Base-by-base conservation (phyloP, 2,329 filamentous ascomycete genomes). In the Paraphaeosphaeria minitans region DNA sequence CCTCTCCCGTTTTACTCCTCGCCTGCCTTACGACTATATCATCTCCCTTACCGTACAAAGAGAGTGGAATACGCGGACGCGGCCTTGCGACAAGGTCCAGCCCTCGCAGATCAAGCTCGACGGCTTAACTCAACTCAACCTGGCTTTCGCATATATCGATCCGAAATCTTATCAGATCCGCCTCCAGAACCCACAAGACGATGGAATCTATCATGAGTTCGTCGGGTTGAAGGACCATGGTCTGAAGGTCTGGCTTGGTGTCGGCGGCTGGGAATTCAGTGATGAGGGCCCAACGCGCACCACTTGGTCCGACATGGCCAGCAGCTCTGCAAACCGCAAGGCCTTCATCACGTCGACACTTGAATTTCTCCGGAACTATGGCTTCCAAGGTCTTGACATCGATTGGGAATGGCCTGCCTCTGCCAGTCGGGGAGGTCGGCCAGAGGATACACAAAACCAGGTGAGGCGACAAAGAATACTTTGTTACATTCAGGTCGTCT, bases 81-180 rank as follows among this genome's bases (percentile, higher is more conserved):
- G 61, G 13, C 49, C 55, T 5, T 74, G 71, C 35, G 61, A 69
- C 33, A 63, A 60, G 19, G 63, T 73, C 22, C 53, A 46, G n/a
- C 67, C 67, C 1, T 48, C 48, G 0, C 51, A 69, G n/a, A 63
- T 76, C 22, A 62, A 69, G 22, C 61, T 66, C 1, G 56, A 59
- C 12, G 64, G 57, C 16, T 52, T 72, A 9, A 73, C 69, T 0
- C 70, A 75, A 43, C 42, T 75, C 5, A 58, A 68, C 29, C 65
- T 73, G 37, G 77, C 80, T 0, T 83, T 82, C 55, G 77, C 74
- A 1, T 75, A 73, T 24, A 75, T 83, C 51, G 72, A 81, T 45
- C 75, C 80, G 0, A 52, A 47, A 0, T 73, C 71, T 1, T 79
- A 77, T 50, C 46, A 58, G 9, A 61, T 70, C 35, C 19, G 43